Evolutionary conservation across 108 stramenopile genomes (phyloP), one percentile per base, ranked within the genome.

Genomic region (Nitzschia palea): DNA sequence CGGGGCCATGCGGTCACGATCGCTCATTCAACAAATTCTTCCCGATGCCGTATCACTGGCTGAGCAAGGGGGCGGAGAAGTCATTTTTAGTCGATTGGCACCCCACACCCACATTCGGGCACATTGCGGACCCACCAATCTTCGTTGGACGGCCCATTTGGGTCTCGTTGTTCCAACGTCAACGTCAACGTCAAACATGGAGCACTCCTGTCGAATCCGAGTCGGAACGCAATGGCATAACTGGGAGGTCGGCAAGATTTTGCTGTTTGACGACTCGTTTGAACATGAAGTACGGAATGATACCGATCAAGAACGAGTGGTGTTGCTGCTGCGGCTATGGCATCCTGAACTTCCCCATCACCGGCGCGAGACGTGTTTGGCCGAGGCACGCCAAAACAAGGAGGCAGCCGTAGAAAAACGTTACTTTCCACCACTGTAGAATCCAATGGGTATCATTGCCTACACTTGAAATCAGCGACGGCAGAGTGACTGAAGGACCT

Each of bases 201-300:
- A 56, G 17, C n/a, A 31, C 33, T 12, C 0, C 1, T 86, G 86
- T 59, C 64, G 51, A 10, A 89, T 89, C 53, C 83, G 91, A 42
- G 83, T 93, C n/a, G 79, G 69, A 20, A 44, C 67, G 45, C 30
- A 74, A 14, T 93, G 88, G 92, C 36, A 78, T 50, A 48, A 48
- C 22, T 93, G 88, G 89, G 36, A 80, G 45, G 65, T 63, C 10
- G 92, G 92, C n/a, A 76, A 82, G 63, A 56, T 87, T 14, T 25
- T 94, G 23, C 62, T 94, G 2, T 90, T 94, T 81, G 92, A 94
- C 55, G 92, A 94, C 70, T 89, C 89, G 1, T 89, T 76, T 68
- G 87, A 94, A 57, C 92, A 94, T 68, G 89, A 90, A 56, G 89
- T 90, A 28, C 37, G 71, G 33, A 90, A 90, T 67, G 78, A 85